Evolutionary conservation across 1,139 yeast species (phyloP).

Genomic region (Hansenula sp.): DNA sequence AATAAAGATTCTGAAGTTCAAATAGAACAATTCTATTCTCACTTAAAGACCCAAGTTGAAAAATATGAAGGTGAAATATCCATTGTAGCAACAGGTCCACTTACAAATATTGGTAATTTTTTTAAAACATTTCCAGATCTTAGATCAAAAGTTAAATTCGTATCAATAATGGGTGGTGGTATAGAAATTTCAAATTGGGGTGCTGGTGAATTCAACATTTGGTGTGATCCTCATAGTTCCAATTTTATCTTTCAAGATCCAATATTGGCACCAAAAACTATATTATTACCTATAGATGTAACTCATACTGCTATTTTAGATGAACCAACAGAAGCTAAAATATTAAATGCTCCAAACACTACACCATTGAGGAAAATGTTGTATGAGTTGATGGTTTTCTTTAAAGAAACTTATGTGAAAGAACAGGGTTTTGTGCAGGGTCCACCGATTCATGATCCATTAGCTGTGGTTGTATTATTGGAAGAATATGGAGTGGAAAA

Average conservation of each 20-base stretch:
- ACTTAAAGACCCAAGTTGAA: slow-evolving; percentile 42
- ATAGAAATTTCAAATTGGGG: slow-evolving; percentile 34
- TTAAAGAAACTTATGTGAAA: slow-evolving; percentile 41
- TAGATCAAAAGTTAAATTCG: slow-evolving; percentile 38
- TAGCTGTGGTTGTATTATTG: slow-evolving; percentile 59
- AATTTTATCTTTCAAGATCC: slow-evolving; percentile 45
- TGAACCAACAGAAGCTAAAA: slow-evolving; percentile 31
- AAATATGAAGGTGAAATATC: slow-evolving; percentile 43
- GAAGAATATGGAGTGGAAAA: slow-evolving; percentile 25
- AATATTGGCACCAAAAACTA: slow-evolving; percentile 40
- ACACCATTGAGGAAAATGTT: slow-evolving; percentile 48
- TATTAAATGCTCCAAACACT: slow-evolving; percentile 26
- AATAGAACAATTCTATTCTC: slow-evolving; percentile 43
- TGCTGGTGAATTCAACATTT: slow-evolving; percentile 75
- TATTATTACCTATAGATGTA: slow-evolving; percentile 63
- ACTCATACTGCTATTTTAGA: slow-evolving; percentile 70
- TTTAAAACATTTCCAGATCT: slow-evolving; percentile 49
- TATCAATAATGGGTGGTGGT: slow-evolving; percentile 80
- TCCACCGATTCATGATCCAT: slow-evolving; percentile 82
- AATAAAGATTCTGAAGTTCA: slow-evolving; percentile 27
- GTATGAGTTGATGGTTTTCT: slow-evolving; percentile 53
- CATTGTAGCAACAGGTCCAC: slow-evolving; percentile 65
- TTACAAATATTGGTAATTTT: slow-evolving; percentile 63
- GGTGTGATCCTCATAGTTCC: slow-evolving; percentile 77
- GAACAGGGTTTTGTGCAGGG: slow-evolving; percentile 47